Evolutionary conservation across 192 early-diverging fungal species (phyloP), one percentile per base, ranked within the genome.

Genomic region (Umbelopsis sp.): DNA sequence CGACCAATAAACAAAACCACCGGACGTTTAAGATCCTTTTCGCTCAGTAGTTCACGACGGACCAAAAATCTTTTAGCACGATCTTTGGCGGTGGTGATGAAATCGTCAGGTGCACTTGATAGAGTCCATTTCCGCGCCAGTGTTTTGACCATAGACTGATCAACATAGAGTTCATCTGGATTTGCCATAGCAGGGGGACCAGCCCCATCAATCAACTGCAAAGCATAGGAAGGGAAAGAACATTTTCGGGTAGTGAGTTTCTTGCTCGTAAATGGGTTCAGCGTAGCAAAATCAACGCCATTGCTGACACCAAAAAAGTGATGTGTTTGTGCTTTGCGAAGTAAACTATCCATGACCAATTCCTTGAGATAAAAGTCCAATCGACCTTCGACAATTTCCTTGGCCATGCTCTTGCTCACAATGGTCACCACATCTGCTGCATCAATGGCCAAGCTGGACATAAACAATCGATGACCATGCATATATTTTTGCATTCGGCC

Each of bases 341-440:
- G 64, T 25, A 87, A 46, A 35, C 72, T 76, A 20, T 81, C 79
- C 55, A 87, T 84, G 9, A 87, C 79, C 1, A 87, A 58, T 64
- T 87, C 86, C 50, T 85, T 87, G 27, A 82, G 73, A 64, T 83
- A 79, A 67, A 87, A 87, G 45, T 85, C 81, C 18, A 87, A 47
- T 30, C 74, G 66, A 10, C 82, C 86, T 67, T 85, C 82, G 0
- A 87, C 77, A 66, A 87, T 84, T 20, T 87, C 79, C 51, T 75
- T 79, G 46, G 84, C 86, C 81, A 87, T 76, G 1, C 77, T 76
- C 35, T 74, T 73, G n/a, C 82, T 84, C 0, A 87, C 86, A 74
- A 87, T 84, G 0, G 86, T 87, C 0, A 82, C 82, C 0, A 79
- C 72, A 61, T 87, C 78, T 1, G 86, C 78, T 1, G 70, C n/a